Conservation (phyloP, 228 moss, liverwort and hornwort species). For the Sphagnum fallax region DNA sequence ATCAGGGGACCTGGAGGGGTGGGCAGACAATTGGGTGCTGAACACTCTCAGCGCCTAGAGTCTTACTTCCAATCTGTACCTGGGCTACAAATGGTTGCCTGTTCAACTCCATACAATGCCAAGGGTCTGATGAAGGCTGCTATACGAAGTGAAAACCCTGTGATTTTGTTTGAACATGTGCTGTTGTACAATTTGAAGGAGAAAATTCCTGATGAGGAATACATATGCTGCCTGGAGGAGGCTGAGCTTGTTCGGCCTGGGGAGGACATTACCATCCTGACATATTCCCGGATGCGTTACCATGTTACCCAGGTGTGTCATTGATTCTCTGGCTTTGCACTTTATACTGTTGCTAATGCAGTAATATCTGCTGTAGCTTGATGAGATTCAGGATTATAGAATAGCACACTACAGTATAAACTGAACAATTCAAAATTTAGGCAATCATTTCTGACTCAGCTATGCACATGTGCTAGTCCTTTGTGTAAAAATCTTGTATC, state of each 20-base stretch:
- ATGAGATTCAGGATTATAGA: too few relatives aligned
- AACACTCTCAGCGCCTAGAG: conserved; percentile 95
- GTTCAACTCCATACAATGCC: conserved; percentile 97
- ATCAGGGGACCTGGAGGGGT: conserved; percentile 98
- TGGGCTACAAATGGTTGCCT: conserved; percentile 96
- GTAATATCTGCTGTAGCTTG: too few relatives aligned
- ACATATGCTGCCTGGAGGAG: conserved; percentile 86
- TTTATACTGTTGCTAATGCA: too few relatives aligned
- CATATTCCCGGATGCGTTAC: conserved; percentile 95
- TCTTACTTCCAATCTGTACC: conserved; percentile 99
- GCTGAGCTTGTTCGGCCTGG: conserved; percentile 96
- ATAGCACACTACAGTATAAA: too few relatives aligned
- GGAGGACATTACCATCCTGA: conserved; percentile 80
- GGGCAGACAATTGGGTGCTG: conserved; percentile 95
- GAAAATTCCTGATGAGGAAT: conserved; percentile 94
- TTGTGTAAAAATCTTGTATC: too few relatives aligned
- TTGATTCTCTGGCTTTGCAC: background rate
- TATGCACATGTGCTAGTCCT: too few relatives aligned
- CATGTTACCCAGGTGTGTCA: conserved; percentile 52
- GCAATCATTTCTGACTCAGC: too few relatives aligned
- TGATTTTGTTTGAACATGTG: conserved; percentile 94
- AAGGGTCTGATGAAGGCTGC: conserved; percentile 99
- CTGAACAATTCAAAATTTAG: too few relatives aligned
- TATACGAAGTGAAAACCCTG: conserved; percentile 89
- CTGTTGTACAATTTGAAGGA: conserved; percentile 96